phyloP scores from a whole-genome alignment of 441 rosid species.

The Bocquillonia castaneifolia region DNA sequence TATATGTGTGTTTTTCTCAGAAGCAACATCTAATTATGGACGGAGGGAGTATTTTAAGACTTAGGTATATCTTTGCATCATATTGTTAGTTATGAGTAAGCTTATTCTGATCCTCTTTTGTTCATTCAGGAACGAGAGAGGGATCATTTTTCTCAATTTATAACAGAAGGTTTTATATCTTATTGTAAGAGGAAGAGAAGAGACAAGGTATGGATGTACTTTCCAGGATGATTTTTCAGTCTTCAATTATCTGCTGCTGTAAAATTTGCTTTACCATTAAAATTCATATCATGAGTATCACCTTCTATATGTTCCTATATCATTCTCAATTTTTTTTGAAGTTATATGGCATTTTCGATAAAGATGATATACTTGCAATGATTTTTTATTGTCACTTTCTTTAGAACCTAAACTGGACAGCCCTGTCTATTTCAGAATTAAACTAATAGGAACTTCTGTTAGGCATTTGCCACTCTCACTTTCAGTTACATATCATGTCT shows the following conservation, averaged over 20 bases:
- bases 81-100: background rate
- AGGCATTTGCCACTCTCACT: background rate
- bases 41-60: too few species aligned
- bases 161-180: constrained; percentile 88
- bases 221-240: constrained; percentile 5
- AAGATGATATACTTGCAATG: background rate
- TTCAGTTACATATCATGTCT: background rate
- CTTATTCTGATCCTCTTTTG: background rate
- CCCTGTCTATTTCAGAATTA: background rate
- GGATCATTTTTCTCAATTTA: constrained; percentile 93
- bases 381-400: too few species aligned
- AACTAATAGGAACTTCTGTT: background rate
- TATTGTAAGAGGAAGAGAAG: constrained; percentile 96
- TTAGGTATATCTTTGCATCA: background rate
- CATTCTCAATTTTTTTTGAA: background rate
- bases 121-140: constrained; percentile 74
- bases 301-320: background rate
- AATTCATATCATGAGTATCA: background rate
- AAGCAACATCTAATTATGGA: too few species aligned
- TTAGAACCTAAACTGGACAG: background rate
- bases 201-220: constrained; percentile 64
- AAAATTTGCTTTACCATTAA: background rate
- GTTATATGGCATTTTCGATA: background rate
- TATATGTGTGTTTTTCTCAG: too few species aligned
- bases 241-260: background rate